Conservation (phyloP, 495 filamentous ascomycete genomes). For the Chaetomium fimeti region DNA sequence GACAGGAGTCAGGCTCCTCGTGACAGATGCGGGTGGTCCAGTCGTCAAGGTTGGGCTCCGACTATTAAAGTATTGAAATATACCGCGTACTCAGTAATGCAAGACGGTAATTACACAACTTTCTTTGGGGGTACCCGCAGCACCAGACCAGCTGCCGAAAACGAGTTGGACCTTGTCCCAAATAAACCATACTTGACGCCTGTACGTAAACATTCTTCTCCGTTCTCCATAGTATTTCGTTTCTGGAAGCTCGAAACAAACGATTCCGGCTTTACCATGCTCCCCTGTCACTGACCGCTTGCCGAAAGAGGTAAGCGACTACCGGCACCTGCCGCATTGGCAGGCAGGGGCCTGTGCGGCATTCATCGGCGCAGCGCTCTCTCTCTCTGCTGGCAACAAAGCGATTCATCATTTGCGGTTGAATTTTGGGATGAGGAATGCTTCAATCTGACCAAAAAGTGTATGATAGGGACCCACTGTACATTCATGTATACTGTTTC, state of each 20-base stretch:
- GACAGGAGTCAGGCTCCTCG: too few species aligned
- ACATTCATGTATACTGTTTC: conserved; percentile 15
- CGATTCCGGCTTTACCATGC: neutral
- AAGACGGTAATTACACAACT: neutral
- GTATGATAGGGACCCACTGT: conserved; percentile 30
- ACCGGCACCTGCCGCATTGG: conserved; percentile 10
- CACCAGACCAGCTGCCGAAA: conserved; percentile 2
- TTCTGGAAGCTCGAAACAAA: conserved; percentile 5
- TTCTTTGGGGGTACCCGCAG: neutral
- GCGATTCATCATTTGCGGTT: neutral
- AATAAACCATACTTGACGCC: neutral
- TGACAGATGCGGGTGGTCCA: too few species aligned
- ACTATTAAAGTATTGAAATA: neutral
- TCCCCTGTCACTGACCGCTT: conserved; percentile 22
- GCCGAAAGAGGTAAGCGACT: conserved; percentile 11
- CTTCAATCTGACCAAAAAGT: conserved; percentile 10
- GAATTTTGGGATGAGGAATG: neutral
- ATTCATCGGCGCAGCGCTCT: conserved; percentile 1
- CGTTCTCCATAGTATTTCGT: neutral
- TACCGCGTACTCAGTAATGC: neutral
- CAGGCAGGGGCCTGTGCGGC: neutral
- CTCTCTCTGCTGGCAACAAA: neutral
- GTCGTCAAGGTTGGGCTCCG: neutral
- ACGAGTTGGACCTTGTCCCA: neutral
- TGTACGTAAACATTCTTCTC: neutral